phyloP scores from a whole-genome alignment of 2,329 filamentous ascomycete species.

The Aplosporella prunicola region DNA sequence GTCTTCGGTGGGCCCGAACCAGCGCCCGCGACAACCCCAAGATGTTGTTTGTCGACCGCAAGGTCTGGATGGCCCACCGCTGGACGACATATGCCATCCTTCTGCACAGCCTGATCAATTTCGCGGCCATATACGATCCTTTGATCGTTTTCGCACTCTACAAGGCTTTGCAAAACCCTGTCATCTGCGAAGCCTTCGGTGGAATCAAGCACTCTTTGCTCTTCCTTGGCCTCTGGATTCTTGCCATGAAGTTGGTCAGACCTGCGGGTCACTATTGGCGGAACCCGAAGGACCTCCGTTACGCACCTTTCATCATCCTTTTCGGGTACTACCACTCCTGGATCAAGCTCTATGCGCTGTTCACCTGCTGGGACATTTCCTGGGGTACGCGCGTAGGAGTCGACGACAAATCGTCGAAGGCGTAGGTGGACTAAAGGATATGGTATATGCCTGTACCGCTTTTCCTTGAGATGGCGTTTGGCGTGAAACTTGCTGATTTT shows the following conservation, averaged over 20 bases:
- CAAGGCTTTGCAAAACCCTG: slow-evolving; percentile 14
- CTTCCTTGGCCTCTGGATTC: slow-evolving; percentile 37
- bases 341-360: slow-evolving; percentile 47
- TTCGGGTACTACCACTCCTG: slow-evolving; percentile 52
- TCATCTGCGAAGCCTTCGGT: slow-evolving; percentile 9
- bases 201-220: slow-evolving; percentile 14
- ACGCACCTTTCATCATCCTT: slow-evolving; percentile 41
- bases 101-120: slow-evolving; percentile 45
- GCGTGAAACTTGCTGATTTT: too few relatives aligned
- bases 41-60: slow-evolving; percentile 22
- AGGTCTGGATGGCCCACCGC: slow-evolving; percentile 34
- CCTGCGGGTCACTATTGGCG: slow-evolving; percentile 43
- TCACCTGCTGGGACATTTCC: slow-evolving; percentile 31
- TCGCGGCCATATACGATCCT: slow-evolving; percentile 45
- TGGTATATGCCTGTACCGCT: too few relatives aligned
- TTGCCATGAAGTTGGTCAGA: slow-evolving; percentile 50
- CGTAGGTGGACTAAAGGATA: too few relatives aligned
- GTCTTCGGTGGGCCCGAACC: slow-evolving; percentile 18
- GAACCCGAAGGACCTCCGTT: slow-evolving; percentile 43
- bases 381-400: slow-evolving; percentile 14
- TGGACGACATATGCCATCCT: slow-evolving; percentile 52
- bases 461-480: too few relatives aligned
- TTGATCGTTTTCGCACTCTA: slow-evolving; percentile 30
- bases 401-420: too few relatives aligned
- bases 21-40: slow-evolving; percentile 13